phyloP scores from a whole-genome alignment of 805 yeast species.

The Myxozyma sirexii region DNA sequence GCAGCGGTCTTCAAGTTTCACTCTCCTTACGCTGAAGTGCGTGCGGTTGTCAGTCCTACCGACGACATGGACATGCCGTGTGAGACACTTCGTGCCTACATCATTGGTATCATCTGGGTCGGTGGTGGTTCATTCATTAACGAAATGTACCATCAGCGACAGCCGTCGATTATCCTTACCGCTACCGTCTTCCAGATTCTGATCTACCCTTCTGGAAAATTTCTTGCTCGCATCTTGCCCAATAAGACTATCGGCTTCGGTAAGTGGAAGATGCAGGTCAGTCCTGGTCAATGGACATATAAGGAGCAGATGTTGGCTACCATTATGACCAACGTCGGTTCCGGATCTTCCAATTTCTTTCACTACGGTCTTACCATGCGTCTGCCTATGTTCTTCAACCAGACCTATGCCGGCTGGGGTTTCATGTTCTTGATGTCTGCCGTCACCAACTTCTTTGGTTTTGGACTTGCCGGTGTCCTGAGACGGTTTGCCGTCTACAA shows the following conservation, averaged over 20 bases:
- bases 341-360: constrained; percentile 44
- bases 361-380: constrained; percentile 48
- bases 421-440: constrained; percentile 19
- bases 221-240: constrained; percentile 50
- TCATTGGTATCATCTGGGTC: constrained; percentile 55
- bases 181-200: constrained; percentile 60
- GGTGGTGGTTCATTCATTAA: constrained; percentile 60
- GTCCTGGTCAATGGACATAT: constrained; percentile 66
- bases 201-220: constrained; percentile 60
- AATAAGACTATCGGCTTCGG: constrained; percentile 53
- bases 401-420: constrained; percentile 16
- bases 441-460: constrained; percentile 61
- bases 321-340: constrained; percentile 38
- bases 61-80: constrained; percentile 52
- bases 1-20: constrained; percentile 23
- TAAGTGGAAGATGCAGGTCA: constrained; percentile 50
- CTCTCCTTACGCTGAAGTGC: constrained; percentile 52
- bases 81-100: constrained; percentile 58
- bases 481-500: constrained; percentile 65
- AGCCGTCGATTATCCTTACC: constrained; percentile 55
- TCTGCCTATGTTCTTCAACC: constrained; percentile 11
- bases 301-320: constrained; percentile 71
- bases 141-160: constrained; percentile 59
- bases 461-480: constrained; percentile 66
- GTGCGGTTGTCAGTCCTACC: constrained; percentile 37